phyloP scores from a whole-genome alignment of 2,329 filamentous ascomycete species.

The Chlorencoelia australis region DNA sequence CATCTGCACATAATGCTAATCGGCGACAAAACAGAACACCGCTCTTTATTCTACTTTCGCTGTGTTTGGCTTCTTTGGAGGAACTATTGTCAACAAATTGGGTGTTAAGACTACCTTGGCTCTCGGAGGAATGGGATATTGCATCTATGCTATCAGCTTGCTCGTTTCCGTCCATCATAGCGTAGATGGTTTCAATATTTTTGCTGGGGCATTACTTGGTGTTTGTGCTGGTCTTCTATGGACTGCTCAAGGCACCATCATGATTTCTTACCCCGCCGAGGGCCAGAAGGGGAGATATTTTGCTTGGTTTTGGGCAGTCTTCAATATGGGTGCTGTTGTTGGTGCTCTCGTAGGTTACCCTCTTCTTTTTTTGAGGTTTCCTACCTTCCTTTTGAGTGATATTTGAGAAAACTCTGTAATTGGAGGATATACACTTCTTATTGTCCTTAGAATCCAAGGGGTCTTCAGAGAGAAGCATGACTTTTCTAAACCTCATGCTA shows the following conservation, averaged over 20 bases:
- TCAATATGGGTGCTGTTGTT: slow-evolving; percentile 85
- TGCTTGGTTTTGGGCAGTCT: slow-evolving; percentile 89
- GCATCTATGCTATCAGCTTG: slow-evolving; percentile 62
- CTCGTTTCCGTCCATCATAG: slow-evolving; percentile 60
- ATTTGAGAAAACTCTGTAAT: not conserved
- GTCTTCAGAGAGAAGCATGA: not conserved
- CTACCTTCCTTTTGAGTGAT: not conserved
- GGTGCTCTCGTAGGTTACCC: slow-evolving; percentile 47
- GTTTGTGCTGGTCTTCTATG: slow-evolving; percentile 72
- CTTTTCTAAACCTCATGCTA: not conserved
- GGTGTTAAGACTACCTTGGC: slow-evolving; percentile 59
- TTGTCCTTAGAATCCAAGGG: not conserved
- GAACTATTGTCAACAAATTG: slow-evolving; percentile 67
- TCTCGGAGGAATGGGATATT: slow-evolving; percentile 69
- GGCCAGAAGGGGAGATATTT: slow-evolving; percentile 79
- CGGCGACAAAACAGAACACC: too few relatives aligned
- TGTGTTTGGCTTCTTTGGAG: slow-evolving; percentile 58
- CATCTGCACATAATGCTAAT: too few relatives aligned
- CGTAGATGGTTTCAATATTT: slow-evolving; percentile 61
- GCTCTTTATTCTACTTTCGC: slow-evolving; percentile 43
- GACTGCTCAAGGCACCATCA: slow-evolving; percentile 75
- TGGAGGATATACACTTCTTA: too few relatives aligned
- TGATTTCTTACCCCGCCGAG: slow-evolving; percentile 84
- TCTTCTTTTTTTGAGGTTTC: slow-evolving; percentile 1
- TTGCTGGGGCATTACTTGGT: slow-evolving; percentile 67